Conservation (phyloP, 805 yeast genomes). For the Candida piceae region DNA sequence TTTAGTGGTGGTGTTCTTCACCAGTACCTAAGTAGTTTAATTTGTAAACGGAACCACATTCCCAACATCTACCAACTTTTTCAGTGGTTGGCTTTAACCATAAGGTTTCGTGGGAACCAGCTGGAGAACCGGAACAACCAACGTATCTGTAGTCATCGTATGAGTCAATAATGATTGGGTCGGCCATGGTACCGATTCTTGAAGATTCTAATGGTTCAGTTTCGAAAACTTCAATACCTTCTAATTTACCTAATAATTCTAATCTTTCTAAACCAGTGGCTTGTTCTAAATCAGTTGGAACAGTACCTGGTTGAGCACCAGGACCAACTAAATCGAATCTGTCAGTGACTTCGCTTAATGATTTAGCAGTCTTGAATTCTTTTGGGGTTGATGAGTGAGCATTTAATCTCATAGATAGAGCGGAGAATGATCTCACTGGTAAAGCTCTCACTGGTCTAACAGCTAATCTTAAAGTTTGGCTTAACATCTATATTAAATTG, state of each 20-base stretch:
- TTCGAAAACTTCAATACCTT: conserved; percentile 94
- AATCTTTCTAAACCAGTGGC: conserved; percentile 98
- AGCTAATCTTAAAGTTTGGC: conserved; percentile 33
- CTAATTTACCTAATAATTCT: conserved; percentile 88
- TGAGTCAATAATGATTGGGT: conserved; percentile 86
- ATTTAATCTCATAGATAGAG: conserved; percentile 23
- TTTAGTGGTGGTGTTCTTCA: conserved; percentile 49
- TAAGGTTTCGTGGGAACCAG: conserved; percentile 83
- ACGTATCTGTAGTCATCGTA: conserved; percentile 91
- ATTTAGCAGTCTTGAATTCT: conserved; percentile 57
- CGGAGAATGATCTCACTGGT: conserved; percentile 31
- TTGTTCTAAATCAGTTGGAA: conserved; percentile 93
- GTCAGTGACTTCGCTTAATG: conserved; percentile 74
- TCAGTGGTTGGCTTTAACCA: conserved; percentile 88
- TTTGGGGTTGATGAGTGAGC: conserved; percentile 26
- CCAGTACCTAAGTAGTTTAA: conserved; percentile 82
- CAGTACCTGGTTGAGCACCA: conserved; percentile 78
- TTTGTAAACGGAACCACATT: conserved; percentile 94
- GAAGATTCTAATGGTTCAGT: conserved; percentile 79
- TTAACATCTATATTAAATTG: no score
- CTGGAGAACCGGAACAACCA: conserved; percentile 96
- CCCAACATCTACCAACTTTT: conserved; percentile 94
- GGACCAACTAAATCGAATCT: conserved; percentile 77
- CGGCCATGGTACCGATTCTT: conserved; percentile 84
- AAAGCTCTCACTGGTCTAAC: conserved; percentile 29